Evolutionary conservation across 495 filamentous ascomycete species (phyloP).

Genomic region (Copromyces sp.): DNA sequence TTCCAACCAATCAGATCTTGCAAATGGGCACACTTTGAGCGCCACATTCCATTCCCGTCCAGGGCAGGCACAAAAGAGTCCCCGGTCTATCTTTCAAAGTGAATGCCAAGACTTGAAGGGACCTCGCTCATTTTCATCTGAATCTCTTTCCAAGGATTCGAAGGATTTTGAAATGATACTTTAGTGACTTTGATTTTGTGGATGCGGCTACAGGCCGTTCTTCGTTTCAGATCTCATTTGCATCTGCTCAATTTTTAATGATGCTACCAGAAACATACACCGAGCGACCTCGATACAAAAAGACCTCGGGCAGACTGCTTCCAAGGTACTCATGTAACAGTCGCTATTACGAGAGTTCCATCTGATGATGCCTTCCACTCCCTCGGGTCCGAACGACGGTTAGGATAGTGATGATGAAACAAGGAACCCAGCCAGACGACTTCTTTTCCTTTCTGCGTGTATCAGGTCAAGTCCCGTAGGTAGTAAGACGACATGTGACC

Average conservation of each 20-base stretch:
- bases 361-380: not conserved
- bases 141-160: not conserved
- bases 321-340: not conserved
- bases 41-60: not conserved
- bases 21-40: conserved; percentile 4
- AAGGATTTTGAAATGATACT: not conserved
- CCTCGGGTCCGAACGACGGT: not conserved
- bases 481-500: not conserved
- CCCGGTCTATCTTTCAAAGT: not conserved
- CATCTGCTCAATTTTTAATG: not conserved
- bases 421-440: too few relatives aligned
- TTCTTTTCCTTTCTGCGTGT: not conserved
- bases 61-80: not conserved
- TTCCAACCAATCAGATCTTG: not conserved
- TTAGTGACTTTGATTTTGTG: not conserved
- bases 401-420: too few relatives aligned
- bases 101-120: not conserved
- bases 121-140: not conserved
- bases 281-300: not conserved
- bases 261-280: not conserved
- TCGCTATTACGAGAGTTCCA: not conserved
- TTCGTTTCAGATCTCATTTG: not conserved
- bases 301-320: not conserved
- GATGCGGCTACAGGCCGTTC: not conserved
- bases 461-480: not conserved